Percentiles rank a stretch among this genome's conserved stretches.
Evolutionary conservation across 208 protist species (phyloP).

Genomic region (Acanthamoeba triangularis): DNA sequence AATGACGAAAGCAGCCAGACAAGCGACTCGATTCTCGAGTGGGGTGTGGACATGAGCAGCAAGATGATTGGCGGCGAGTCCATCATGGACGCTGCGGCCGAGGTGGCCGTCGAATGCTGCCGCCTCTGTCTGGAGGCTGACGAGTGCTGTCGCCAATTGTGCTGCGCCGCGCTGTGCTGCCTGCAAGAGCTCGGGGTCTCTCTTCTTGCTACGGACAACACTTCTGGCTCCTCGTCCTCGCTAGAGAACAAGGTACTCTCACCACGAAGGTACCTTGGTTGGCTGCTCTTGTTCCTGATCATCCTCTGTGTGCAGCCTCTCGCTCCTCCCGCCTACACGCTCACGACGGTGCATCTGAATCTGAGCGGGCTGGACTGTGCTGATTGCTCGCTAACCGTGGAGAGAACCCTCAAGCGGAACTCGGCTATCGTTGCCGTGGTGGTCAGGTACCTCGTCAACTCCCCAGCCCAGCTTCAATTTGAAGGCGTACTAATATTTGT

Average conservation of each 20-base stretch:
- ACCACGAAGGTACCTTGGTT: background rate
- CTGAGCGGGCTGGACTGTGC: constrained; percentile 42
- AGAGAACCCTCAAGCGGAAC: constrained; percentile 13
- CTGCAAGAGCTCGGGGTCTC: background rate
- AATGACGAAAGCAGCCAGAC: background rate
- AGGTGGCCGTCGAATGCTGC: constrained; percentile 29
- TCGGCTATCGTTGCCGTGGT: constrained; percentile 17
- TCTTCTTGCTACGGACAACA: background rate
- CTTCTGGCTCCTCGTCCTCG: background rate
- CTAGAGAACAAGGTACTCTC: background rate
- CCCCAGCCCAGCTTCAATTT: background rate
- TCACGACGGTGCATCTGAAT: background rate
- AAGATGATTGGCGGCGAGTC: background rate
- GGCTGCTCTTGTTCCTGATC: background rate
- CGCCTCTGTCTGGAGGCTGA: background rate
- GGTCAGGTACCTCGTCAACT: background rate
- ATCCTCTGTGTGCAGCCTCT: background rate
- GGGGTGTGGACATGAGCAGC: background rate
- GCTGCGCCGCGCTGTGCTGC: constrained; percentile 32
- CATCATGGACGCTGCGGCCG: background rate
- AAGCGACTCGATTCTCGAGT: background rate
- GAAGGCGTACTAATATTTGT: background rate
- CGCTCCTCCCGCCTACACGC: background rate
- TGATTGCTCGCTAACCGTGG: constrained; percentile 6
- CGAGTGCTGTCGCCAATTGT: constrained; percentile 32